Evolutionary conservation across 129 eudicot species (phyloP).

Genomic region (Heracleum sosnowskyi): DNA sequence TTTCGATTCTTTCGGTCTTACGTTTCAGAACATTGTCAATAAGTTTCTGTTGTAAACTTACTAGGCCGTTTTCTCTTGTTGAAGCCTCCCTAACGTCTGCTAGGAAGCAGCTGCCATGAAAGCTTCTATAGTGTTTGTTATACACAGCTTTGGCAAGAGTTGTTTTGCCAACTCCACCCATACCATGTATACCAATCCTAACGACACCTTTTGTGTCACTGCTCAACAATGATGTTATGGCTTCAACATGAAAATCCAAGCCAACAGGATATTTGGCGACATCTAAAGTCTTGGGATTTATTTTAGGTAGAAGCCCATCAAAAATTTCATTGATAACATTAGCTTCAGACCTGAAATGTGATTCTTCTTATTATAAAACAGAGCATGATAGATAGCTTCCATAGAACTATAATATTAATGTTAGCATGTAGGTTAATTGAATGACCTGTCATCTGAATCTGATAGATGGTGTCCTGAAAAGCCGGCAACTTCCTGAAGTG

Average conservation of each 20-base stretch:
- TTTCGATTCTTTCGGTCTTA: too few species aligned
- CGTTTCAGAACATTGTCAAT: too few species aligned
- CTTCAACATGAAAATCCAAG: neutral
- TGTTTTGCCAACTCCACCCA: slow-evolving; percentile 9
- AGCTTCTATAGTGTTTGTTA: neutral
- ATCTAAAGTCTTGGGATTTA: neutral
- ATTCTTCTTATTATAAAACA: too few species aligned
- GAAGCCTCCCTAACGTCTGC: too few species aligned
- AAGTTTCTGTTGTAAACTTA: too few species aligned
- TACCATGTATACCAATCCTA: slow-evolving; percentile 6
- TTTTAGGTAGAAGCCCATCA: too few species aligned
- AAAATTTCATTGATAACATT: too few species aligned
- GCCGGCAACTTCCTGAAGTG: neutral
- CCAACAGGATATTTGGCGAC: neutral
- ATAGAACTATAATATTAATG: too few species aligned
- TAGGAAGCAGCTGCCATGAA: neutral
- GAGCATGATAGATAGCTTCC: too few species aligned
- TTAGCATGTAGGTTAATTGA: neutral
- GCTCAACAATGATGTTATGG: neutral
- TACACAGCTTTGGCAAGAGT: slow-evolving; percentile 10
- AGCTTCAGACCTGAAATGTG: neutral
- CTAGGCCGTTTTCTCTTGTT: too few species aligned
- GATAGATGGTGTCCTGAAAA: slow-evolving; percentile 4
- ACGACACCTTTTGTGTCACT: neutral
- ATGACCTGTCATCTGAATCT: too few species aligned